Base-by-base conservation (phyloP, 106 monocot species). In the Allium sativum region DNA sequence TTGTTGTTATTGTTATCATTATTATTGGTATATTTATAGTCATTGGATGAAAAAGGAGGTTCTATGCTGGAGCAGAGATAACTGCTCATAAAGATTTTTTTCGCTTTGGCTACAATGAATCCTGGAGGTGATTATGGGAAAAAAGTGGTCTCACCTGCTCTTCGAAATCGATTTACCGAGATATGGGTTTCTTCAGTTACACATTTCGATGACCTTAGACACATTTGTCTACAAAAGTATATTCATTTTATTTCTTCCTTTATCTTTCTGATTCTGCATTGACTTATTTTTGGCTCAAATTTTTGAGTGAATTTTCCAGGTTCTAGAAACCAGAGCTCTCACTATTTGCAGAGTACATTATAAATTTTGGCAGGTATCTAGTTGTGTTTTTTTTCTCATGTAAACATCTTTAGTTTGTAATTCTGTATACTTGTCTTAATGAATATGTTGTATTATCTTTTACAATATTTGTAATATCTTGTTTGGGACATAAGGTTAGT, bases 81-180 rank as follows among this genome's bases (percentile, higher is more conserved):
- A 80, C 67, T 21, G 83, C 90, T 40, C 82, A 96, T 72, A 56
- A 68, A 42, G 68, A 96, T 53, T 96, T 96, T n/a, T 65, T 84
- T 91, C 48, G 64, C 91, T 50, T 73, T 96, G 57, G 90, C 96
- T 44, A 96, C 96, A 48, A 96, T 96, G 95, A 96, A 96, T 78
- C 95, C 95, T 56, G 95, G 95, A 64, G 95, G 95, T 65, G 95
- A 96, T 72, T 91, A 90, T 80, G 95, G 95, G 12, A 96, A 96
- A 60, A 96, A 96, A 64, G 95, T 90, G 40, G 72, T 96, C 6
- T 96, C 95, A 46, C 95, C 95, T 60, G 90, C 95, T 53, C 75
- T 96, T 42, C 68, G 90, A 59, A 96, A 96, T 68, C 78, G 95
- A 46, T 96, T 96, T 60, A 96, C 95, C 46, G 95, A 90, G 69